Evolutionary conservation across 495 filamentous ascomycete species (phyloP).

Genomic region (Podospora pseudopauciseta): DNA sequence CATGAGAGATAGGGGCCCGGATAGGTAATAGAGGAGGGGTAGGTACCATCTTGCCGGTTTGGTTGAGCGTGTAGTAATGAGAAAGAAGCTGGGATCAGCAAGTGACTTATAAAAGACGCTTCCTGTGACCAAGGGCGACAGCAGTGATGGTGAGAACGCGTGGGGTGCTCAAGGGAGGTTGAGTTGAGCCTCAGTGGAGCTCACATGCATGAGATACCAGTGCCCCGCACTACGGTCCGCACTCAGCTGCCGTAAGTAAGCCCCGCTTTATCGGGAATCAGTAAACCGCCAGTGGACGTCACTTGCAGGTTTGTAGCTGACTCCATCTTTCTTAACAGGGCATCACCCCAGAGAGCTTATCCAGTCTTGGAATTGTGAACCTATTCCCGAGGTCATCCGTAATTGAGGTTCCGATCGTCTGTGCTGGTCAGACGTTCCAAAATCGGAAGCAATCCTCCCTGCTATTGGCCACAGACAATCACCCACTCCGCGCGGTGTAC

Average conservation of each 20-base stretch:
- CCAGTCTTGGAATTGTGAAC: no score
- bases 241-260: neutral
- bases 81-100: neutral
- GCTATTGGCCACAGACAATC: neutral
- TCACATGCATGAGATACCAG: neutral
- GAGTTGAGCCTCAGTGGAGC: conserved; percentile 6
- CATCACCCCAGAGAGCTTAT: neutral
- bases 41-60: neutral
- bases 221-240: conserved; percentile 14
- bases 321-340: neutral
- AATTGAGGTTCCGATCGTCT: neutral
- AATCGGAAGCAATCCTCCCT: neutral
- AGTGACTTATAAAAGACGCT: neutral
- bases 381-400: no score
- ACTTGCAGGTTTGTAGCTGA: neutral
- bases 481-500: neutral
- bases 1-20: neutral
- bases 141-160: neutral
- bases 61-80: neutral
- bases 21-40: neutral
- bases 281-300: neutral
- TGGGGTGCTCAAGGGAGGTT: neutral
- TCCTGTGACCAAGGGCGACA: neutral
- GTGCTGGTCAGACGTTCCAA: neutral
- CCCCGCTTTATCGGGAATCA: neutral